Base-by-base conservation (phyloP, 345 rosid genomes). In the Turritis glabra region DNA sequence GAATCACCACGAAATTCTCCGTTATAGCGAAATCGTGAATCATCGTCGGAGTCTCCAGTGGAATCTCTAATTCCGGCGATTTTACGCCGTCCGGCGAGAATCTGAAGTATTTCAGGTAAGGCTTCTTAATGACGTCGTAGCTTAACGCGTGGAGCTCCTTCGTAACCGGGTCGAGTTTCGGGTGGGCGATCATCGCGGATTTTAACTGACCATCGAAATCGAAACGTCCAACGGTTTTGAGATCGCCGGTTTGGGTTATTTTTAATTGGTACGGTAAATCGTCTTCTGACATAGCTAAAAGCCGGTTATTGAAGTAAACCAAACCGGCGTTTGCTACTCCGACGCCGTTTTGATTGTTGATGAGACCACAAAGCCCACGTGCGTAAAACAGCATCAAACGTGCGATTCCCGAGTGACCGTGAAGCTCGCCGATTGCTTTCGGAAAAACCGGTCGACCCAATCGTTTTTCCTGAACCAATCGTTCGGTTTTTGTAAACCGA, bases 1-100 rank as follows among this genome's bases (percentile, higher is more conserved):
- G 98, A 21, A 94, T 82, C 60, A 94, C 95, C 17, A 91, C 93
- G 65, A 80, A 91, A 69, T 85, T 87, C 84, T 90, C 93, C 0
- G 98, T 91, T 64, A 94, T 90, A 0, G 95, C 97, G 29, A 94
- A 94, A 71, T 94, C 98, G 71, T 94, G 98, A 79, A 91, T 91
- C 98, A 94, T 90, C 27, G 96, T 94, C n/a, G 98, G 98, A 9
- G 78, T 85, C 0, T 83, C 57, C 0, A 94, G 80, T 1, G 89
- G 86, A 21, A 94, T 86, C 50, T 88, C 95, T 0, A 94, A 79
- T 26, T 94, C 97, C 40, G 90, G 89, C 4, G 91, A 88, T 60
- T 91, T 94, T 5, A 41, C 19, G 0, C 97, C 96, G 33, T 66
- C 69, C 1, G 93, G 87, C 0, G 80, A 85, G 75, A 94, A 85